Evolutionary conservation across 176 grass and related monocot genomes (phyloP).

Genomic region (Leersia perrieri): DNA sequence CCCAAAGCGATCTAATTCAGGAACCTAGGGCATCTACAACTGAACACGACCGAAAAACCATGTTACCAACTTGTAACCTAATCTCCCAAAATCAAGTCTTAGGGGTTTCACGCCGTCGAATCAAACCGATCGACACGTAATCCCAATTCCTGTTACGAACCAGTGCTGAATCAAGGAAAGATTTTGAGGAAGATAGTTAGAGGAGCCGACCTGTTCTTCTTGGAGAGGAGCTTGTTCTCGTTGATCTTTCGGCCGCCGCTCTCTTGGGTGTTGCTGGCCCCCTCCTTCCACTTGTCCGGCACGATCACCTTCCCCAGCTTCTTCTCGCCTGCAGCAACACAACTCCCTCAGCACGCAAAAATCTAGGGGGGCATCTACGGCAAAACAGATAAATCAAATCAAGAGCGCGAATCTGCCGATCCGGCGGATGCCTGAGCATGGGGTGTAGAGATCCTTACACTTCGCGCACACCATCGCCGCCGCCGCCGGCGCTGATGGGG

Average conservation of each 20-base stretch:
- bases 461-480: slow-evolving; percentile 50
- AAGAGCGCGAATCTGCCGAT: background rate
- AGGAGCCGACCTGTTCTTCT: slow-evolving; percentile 74
- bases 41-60: background rate
- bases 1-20: background rate
- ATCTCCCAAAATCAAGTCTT: background rate
- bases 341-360: background rate
- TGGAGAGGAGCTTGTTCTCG: slow-evolving; percentile 99
- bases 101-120: background rate
- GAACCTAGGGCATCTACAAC: background rate
- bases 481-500: background rate
- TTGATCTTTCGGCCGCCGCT: slow-evolving; percentile 97
- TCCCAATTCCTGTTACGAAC: no score
- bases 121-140: no score
- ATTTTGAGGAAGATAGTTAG: no score
- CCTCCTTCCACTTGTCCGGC: slow-evolving; percentile 99
- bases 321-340: slow-evolving; percentile 72
- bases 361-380: background rate
- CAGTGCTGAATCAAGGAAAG: background rate
- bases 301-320: slow-evolving; percentile 98
- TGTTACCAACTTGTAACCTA: background rate
- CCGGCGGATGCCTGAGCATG: background rate
- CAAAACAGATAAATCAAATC: background rate
- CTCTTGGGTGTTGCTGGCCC: slow-evolving; percentile 91
- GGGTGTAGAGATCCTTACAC: slow-evolving; percentile 21